Conservation (phyloP, 2,329 filamentous ascomycete genomes). For the Pleurostoma richardsiae region DNA sequence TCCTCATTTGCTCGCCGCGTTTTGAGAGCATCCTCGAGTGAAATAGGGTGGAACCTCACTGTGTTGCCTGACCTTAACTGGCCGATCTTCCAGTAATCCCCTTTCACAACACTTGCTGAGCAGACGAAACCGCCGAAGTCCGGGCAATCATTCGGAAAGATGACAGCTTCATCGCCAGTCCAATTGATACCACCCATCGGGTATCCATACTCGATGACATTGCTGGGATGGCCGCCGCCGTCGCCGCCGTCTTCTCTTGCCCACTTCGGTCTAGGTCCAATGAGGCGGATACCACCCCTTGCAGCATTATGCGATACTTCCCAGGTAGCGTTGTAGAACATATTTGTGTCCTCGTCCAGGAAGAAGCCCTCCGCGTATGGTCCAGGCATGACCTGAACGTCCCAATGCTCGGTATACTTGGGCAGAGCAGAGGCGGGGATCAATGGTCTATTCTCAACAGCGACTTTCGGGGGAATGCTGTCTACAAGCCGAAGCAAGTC, state of each 20-base stretch:
- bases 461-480: conserved; percentile 3
- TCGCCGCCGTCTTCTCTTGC: conserved; percentile 55
- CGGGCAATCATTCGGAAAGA: conserved; percentile 54
- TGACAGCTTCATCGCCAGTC: conserved; percentile 56
- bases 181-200: conserved; percentile 53
- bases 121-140: conserved; percentile 58
- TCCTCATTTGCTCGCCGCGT: conserved; percentile 33
- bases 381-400: conserved; percentile 47
- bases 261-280: conserved; percentile 55
- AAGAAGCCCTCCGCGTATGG: conserved; percentile 53
- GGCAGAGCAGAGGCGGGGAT: conserved; percentile 42
- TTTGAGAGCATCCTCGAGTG: conserved; percentile 44
- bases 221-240: conserved; percentile 57
- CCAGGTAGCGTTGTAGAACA: conserved; percentile 53
- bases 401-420: conserved; percentile 42
- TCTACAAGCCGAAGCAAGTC: conserved; percentile 43
- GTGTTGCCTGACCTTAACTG: conserved; percentile 56
- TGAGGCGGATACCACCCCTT: conserved; percentile 53
- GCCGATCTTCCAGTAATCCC: conserved; percentile 57
- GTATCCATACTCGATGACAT: conserved; percentile 56
- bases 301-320: conserved; percentile 57
- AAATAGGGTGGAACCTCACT: conserved; percentile 42
- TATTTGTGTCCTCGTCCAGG: conserved; percentile 43
- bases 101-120: conserved; percentile 48
- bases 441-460: conserved; percentile 23